Base-by-base conservation (phyloP, 768 basidiomycete species). In the Phallus indusiatus region DNA sequence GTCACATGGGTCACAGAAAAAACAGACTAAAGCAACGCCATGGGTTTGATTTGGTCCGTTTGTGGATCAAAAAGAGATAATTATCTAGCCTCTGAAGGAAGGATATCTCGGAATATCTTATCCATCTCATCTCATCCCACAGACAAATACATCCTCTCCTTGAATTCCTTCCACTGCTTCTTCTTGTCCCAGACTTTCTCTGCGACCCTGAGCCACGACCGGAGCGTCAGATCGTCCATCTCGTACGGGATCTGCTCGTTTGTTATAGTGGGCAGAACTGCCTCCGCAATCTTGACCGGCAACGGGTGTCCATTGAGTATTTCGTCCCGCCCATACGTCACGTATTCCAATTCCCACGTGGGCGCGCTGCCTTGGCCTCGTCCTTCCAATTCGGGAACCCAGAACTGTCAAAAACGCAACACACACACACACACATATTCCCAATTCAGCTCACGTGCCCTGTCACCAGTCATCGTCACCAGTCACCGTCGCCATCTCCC, bases 191-290 rank as follows among this genome's bases (percentile, higher is more conserved):
- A 67, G 62, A 94, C 67, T 67, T 76, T 71, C 65, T 81, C 80
- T 60, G 80, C 90, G 51, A 93, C 75, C 61, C 72, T 73, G 54
- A 88, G 70, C 84, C 88, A 94, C 56, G 82, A 83, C 59, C 74
- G 70, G 36, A 94, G 83, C 63, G 90, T 94, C 73, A 94, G 73
- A 67, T 94, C 91, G 56, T 61, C 63, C 81, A 94, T 75, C 64
- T 66, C 69, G 71, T 90, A 95, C 50, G 90, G 88, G 59, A 83
- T 79, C 60, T 78, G 84, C 63, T 28, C 35, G 16, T 65, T 67
- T 58, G 70, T 75, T 61, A 67, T 68, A 47, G 74, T 69, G 58
- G 59, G 52, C 42, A 42, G n/a, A 42, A 42, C 12, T 47, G 12
- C 16, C 14, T 71, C 66, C 55, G 73, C 73, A 66, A 86, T 70